Evolutionary conservation across 2,329 filamentous ascomycete species (phyloP), one percentile per base, ranked within the genome.

Genomic region (Aureobasidium leucospermi): DNA sequence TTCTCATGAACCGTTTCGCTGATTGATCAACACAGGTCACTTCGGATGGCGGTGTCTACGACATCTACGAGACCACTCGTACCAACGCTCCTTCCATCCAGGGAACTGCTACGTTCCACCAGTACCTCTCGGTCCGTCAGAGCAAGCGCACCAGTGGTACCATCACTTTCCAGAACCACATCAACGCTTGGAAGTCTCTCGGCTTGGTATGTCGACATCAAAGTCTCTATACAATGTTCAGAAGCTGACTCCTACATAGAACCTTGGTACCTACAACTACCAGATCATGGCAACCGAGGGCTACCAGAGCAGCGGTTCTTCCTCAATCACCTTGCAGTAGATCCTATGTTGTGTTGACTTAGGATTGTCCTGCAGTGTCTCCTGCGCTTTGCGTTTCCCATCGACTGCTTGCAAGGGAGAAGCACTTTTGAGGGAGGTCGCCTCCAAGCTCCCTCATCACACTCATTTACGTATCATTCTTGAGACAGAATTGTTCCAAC

Each of bases 41-140:
- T 16, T 71, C 70, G 19, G 81, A 82, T 41, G 81, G 81, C 43
- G 75, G 76, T 13, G 77, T 74, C 4, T 85, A 84, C 69, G 74
- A 81, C 57, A 75, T 83, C 47, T 81, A 76, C 67, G 71, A 72
- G 48, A 76, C 72, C 49, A 79, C 75, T 0, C 79, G 80, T 38
- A 73, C 73, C 55, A 67, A 69, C 51, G 63, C 63, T 65, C 79
- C 80, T 0, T 78, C 75, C 1, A 82, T 83, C 63, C 71, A 79
- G n/a, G 81, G 80, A 47, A 81, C 79, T 10, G 64, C 72, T 16
- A 82, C 79, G 41, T 83, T 83, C 68, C 72, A 76, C 67, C 79
- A 82, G 71, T 83, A 78, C 67, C 82, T 77, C 76, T 78, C 75
- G 19, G 76, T 83, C 19, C 75, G 80, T 60, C 70, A 73, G 62